A percentile compares a stretch with the other conserved stretches of the same genome.
Evolutionary conservation across 306 rosid species (phyloP).

Genomic region (Amphicarpaea edgeworthii): DNA sequence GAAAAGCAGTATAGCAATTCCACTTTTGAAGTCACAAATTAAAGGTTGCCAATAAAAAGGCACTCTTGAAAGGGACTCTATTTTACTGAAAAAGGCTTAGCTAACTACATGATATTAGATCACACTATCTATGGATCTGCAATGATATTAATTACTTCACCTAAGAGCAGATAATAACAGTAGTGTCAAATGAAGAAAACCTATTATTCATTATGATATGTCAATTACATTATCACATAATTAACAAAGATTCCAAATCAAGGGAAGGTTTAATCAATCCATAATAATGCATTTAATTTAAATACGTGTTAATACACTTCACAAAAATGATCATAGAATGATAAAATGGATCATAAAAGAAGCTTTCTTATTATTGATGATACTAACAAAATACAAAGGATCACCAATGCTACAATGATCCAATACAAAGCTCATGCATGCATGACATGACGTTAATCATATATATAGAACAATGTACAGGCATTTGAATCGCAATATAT

Average conservation of each 20-base stretch:
- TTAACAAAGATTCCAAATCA: neutral
- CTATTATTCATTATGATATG: too few species aligned
- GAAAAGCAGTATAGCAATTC: neutral
- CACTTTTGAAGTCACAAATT: neutral
- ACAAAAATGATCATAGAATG: neutral
- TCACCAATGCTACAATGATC: neutral
- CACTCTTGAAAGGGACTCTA: neutral
- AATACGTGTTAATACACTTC: neutral
- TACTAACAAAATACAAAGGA: neutral
- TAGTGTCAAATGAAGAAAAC: too few species aligned
- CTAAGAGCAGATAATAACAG: too few species aligned
- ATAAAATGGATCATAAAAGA: neutral
- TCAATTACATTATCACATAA: neutral
- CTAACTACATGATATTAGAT: neutral
- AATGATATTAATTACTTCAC: slow-evolving; percentile 16
- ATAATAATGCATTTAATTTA: neutral
- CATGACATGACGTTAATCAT: slow-evolving; percentile 2
- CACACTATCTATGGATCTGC: neutral
- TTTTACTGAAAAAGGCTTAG: neutral
- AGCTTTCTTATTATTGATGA: too few species aligned
- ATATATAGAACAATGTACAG: neutral
- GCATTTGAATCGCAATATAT: neutral
- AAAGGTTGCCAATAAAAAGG: neutral
- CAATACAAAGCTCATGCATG: slow-evolving; percentile 10
- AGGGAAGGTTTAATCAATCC: neutral